Base-by-base conservation (phyloP, 768 basidiomycete genomes). In the Lepiota brunneoincarnata region DNA sequence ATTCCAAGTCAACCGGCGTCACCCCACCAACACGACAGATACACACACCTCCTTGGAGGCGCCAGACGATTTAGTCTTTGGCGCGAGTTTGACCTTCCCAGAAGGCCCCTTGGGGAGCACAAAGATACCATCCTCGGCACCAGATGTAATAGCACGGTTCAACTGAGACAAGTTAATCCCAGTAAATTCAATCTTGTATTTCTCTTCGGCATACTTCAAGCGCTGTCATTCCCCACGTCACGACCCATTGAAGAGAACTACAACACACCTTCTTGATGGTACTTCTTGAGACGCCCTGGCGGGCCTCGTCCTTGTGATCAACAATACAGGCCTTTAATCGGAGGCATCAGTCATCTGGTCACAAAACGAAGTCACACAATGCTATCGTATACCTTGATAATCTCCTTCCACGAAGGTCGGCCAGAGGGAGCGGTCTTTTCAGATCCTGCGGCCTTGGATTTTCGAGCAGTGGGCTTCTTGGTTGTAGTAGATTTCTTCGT, bases 251-350 rank as follows among this genome's bases (percentile, higher is more conserved):
- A 17, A 31, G 37, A 46, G 37, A 24, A 41, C 34, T 7, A 49
- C 44, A 31, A 54, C 80, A 59, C 54, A 89, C 86, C 80, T 90
- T 91, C 83, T 94, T 95, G 70, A 94, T 87, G 6, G 77, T 77
- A 18, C 75, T 71, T 44, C 93, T 80, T 12, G 91, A 93, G 36
- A 91, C 91, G 56, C 91, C 91, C 51, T 72, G 61, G 43, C 87
- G 83, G 23, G 76, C 73, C 35, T 89, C 87, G 38, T 86, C 84
- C 60, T 80, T 81, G 66, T 85, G 74, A 31, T 70, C 75, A 51
- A 72, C 64, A 67, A 94, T 88, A 63, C 87, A 89, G 69, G 91
- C 89, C 90, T 92, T 57, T 21, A 45, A 40, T 35, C 10, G 40
- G 17, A 23, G 31, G n/a, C 31, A 40, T 48, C 39, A 51, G 50